Base-by-base conservation (phyloP, 768 basidiomycete genomes). In the Termitomyces sp. region DNA sequence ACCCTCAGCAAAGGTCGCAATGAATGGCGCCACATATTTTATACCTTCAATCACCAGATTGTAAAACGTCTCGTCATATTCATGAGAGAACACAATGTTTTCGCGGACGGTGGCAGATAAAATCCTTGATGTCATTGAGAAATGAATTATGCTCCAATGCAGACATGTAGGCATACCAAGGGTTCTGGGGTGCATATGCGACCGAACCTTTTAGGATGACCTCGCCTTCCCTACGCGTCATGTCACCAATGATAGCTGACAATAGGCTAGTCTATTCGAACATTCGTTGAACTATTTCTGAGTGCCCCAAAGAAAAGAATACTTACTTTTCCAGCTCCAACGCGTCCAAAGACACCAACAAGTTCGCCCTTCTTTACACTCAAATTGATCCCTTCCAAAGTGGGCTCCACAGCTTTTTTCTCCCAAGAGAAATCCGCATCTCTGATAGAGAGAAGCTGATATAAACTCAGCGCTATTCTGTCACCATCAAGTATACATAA, bases 1-100 rank as follows among this genome's bases (percentile, higher is more conserved):
- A 49, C 22, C n/a, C 24, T 30, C 2, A 24, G 26, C 17, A 15
- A 14, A 54, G 3, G 9, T 21, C 26, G 12, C 9, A 50, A 37
- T 21, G 32, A 32, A 11, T 48, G 22, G 28, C 42, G 32, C 15
- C 30, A 43, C 22, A n/a, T 34, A 7, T 5, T 24, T 8, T 5
- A 15, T 44, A 86, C 90, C 88, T 73, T 93, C 90, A 4, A 94
- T 68, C 5, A 94, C 92, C 15, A 85, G 65, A 52, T 89, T 79
- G 62, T 95, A 96, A 61, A 92, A 96, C 0, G 75, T 77, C 58
- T 89, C 86, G 50, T 98, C 93, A 58, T 87, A 97, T 61, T 85
- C 80, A 68, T 95, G 89, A 10, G 87, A 93, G 71, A 98, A 98
- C 34, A 91, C 65, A 57, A 98, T 98, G 64, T 98, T 98, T 42